A percentile compares a stretch with the other conserved stretches of the same genome.
These are phyloP conservation scores for Nemania sp. DNA, from an alignment of 2,329 filamentous ascomycete genomes.

Conservation along the genomic window DNA sequence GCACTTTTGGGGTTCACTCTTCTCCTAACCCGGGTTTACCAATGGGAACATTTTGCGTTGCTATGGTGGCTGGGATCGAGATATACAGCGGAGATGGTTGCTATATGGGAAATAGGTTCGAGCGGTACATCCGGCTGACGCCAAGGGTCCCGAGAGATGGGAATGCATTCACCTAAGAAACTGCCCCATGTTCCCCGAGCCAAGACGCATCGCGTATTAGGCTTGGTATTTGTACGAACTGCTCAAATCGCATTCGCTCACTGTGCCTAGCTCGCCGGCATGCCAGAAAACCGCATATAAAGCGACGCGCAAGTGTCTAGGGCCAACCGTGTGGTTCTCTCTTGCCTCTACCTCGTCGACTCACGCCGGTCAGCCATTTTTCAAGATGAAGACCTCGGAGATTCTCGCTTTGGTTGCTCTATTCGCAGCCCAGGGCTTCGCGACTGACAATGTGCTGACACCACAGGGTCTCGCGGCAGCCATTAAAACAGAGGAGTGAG, in stretches of 20 bases:
- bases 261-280: not conserved
- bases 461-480: constrained; percentile 56
- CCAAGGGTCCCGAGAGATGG: not conserved
- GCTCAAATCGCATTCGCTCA: constrained; percentile 6
- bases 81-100: not conserved
- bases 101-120: constrained; percentile 2
- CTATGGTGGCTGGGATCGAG: not conserved
- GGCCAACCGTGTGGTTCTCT: not conserved
- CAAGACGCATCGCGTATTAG: constrained; percentile 17
- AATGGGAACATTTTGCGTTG: too few relatives aligned
- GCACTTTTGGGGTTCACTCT: not conserved
- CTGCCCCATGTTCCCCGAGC: constrained; percentile 7
- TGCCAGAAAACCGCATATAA: constrained; percentile 15
- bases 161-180: constrained; percentile 10
- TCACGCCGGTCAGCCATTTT: constrained; percentile 1
- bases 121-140: not conserved
- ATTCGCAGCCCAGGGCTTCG: constrained; percentile 41
- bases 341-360: constrained; percentile 10
- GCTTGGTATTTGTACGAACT: not conserved
- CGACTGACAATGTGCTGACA: constrained; percentile 53
- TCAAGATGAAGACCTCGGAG: constrained; percentile 29
- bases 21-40: not conserved
- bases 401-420: constrained; percentile 23
- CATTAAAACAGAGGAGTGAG: constrained; percentile 55
- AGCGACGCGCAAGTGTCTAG: not conserved